Evolutionary conservation across 306 rosid species (phyloP).

Genomic region (Begonia fuchsioides): DNA sequence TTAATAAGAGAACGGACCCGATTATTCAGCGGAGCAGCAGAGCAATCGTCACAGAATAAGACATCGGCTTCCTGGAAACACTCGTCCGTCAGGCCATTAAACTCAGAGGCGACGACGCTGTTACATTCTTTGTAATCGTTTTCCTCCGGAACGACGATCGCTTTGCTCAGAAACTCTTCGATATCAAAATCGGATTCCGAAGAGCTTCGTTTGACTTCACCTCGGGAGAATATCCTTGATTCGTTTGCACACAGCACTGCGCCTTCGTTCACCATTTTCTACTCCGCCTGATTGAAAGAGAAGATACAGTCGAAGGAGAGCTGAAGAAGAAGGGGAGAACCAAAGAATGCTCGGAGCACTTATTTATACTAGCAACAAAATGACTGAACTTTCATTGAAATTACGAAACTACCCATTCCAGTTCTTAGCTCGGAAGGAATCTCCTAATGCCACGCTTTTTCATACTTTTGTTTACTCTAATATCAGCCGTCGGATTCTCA

Average conservation of each 20-base stretch:
- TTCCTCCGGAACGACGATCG: background rate
- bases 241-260: slow-evolving; percentile 3
- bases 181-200: slow-evolving; percentile 33
- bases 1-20: slow-evolving; percentile 30
- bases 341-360: too few relatives aligned
- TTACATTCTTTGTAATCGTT: slow-evolving; percentile 2
- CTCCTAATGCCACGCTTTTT: too few relatives aligned
- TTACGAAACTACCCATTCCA: too few relatives aligned
- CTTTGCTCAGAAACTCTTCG: slow-evolving; percentile 17
- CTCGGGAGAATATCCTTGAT: slow-evolving; percentile 10
- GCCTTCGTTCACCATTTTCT: slow-evolving; percentile 6
- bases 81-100: slow-evolving; percentile 10
- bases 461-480: too few relatives aligned
- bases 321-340: too few relatives aligned
- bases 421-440: too few relatives aligned
- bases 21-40: slow-evolving; percentile 18
- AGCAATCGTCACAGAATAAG: slow-evolving; percentile 11
- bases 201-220: slow-evolving; percentile 21
- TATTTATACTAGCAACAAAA: too few relatives aligned
- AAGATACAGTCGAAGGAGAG: too few relatives aligned
- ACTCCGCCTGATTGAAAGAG: slow-evolving; percentile 26
- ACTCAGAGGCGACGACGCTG: slow-evolving; percentile 8
- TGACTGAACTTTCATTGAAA: too few relatives aligned
- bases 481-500: too few relatives aligned
- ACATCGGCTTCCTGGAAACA: slow-evolving; percentile 16